phyloP scores from a whole-genome alignment of 1,284 basidiomycete genomes.

The Cryptococcus wingfieldii region DNA sequence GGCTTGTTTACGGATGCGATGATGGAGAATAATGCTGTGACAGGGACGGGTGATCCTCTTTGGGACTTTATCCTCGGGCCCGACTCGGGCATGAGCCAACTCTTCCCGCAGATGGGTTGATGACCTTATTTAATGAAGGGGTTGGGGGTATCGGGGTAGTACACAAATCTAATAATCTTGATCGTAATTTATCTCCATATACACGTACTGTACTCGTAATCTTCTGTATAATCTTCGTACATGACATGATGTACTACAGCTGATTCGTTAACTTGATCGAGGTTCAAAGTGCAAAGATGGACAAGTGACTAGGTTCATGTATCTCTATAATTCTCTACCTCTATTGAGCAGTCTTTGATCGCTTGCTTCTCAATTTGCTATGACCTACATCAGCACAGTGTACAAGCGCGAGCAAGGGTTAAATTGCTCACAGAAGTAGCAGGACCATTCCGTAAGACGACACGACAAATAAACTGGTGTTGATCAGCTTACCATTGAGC shows the following conservation, averaged over 20 bases:
- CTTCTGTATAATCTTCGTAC: too few relatives aligned
- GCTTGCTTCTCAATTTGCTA: conserved; percentile 30
- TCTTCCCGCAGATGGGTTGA: background rate
- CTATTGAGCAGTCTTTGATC: conserved; percentile 27
- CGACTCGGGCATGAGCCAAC: background rate
- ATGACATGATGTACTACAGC: too few relatives aligned
- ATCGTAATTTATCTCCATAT: too few relatives aligned
- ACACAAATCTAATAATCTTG: too few relatives aligned
- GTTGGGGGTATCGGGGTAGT: too few relatives aligned
- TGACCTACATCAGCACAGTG: background rate
- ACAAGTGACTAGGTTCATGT: too few relatives aligned
- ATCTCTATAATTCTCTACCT: background rate
- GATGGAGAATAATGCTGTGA: background rate
- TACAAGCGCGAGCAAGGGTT: background rate
- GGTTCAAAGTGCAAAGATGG: too few relatives aligned
- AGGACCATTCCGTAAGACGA: conserved; percentile 31
- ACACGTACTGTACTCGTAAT: too few relatives aligned
- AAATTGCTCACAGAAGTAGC: conserved; percentile 19
- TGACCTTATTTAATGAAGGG: too few relatives aligned
- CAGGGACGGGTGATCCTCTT: background rate
- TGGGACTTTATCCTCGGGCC: background rate
- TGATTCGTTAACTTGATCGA: too few relatives aligned
- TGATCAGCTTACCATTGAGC: background rate
- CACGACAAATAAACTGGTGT: conserved; percentile 21
- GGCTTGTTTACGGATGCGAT: background rate